Base-by-base conservation (phyloP, 331 rosid species). In the Erythrophleum ivorense region DNA sequence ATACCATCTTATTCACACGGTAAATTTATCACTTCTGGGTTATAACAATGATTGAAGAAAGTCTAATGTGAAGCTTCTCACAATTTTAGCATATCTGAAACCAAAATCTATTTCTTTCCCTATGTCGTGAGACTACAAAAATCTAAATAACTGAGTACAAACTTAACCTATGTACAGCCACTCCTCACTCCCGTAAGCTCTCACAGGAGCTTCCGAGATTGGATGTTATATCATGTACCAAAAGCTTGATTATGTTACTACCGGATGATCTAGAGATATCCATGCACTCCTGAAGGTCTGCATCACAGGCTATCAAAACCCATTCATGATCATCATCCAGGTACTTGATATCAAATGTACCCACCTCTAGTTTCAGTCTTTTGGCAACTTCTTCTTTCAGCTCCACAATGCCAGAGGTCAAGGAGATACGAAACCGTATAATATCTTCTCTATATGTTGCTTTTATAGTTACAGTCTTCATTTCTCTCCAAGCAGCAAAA, bases 271-370 rank as follows among this genome's bases (percentile, higher is more conserved):
- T 90, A 58, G 92, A 90, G 63, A 96, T 81, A 73, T 94, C 94
- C 78, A 90, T 70, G 81, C 99, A 94, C 82, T 96, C 98, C 82
- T 90, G 99, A 53, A 96, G 81, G 86, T 96, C 97, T 58, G 97
- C 97, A 78, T 92, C 94, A 46, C 98, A 96, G 41, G 97, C 93
- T 29, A 94, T 86, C 87, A 92, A 87, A 84, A 96, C 98, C 97
- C 95, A 92, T 78, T 92, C 99, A 1, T 89, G 90, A 82, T 92
- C 99, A 79, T 94, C 98, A 38, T 92, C 98, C 81, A 94, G 80
- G 83, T 91, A 92, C 90, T 92, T 92, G 78, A 96, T 84, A 76
- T 94, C 97, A 78, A 94, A 94, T 24, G 91, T 92, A 66, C 97
- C 94, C 34, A 84, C 85, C 81, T 96, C 97, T 80, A 96, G 12